Conservation (phyloP, 2,329 filamentous ascomycete species). For the Daldinia eschscholtzii region DNA sequence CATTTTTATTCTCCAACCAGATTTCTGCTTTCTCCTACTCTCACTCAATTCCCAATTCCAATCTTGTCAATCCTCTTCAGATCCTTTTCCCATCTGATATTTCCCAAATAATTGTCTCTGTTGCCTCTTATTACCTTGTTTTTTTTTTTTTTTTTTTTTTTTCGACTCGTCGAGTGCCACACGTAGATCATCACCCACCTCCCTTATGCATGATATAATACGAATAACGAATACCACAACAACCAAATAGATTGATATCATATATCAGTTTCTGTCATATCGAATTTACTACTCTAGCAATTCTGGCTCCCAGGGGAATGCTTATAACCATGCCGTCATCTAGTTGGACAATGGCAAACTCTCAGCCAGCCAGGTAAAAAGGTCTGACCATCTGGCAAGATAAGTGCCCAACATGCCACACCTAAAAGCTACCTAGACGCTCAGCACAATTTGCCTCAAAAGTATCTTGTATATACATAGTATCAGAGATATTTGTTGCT, state of each 20-base stretch:
- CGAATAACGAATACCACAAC: not conserved
- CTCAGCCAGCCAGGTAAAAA: conserved; percentile 11
- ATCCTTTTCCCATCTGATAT: conserved; percentile 30
- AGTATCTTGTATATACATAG: not conserved
- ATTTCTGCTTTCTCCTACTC: conserved; percentile 7
- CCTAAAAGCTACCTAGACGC: not conserved
- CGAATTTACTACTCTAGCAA: not conserved
- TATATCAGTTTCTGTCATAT: not conserved
- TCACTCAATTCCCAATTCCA: conserved; percentile 25
- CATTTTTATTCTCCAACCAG: conserved; percentile 18
- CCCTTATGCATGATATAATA: not conserved
- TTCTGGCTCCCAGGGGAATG: not conserved
- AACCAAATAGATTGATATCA: not conserved
- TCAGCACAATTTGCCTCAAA: not conserved
- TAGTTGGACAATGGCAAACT: conserved; percentile 5
- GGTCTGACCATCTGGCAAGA: not conserved
- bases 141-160: not conserved
- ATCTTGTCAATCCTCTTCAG: conserved; percentile 29
- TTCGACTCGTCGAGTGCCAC: conserved; percentile 9
- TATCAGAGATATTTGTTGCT: conserved; percentile 14
- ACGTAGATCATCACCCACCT: not conserved
- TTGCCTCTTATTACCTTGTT: conserved; percentile 22
- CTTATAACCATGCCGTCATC: conserved; percentile 2
- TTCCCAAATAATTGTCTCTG: conserved; percentile 22
- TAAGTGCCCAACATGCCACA: conserved; percentile 4